Evolutionary conservation across 768 basidiomycete species (phyloP).

Genomic region (Lactifluus rugatus): DNA sequence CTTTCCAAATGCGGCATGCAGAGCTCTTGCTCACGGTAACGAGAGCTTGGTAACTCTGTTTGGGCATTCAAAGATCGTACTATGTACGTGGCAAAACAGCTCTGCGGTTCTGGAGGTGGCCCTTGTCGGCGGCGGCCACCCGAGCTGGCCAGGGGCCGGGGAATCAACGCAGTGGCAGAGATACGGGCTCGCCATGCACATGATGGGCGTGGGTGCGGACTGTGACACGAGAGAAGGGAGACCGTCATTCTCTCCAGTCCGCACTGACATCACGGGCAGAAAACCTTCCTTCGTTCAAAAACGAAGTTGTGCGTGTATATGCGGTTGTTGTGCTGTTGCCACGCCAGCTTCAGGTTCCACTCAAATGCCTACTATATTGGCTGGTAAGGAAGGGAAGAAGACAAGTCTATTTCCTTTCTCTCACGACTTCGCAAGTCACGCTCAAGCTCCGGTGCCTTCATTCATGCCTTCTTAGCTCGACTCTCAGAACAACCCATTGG

Average conservation of each 20-base stretch:
- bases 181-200: background rate
- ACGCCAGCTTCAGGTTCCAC: background rate
- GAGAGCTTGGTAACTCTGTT: background rate
- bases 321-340: background rate
- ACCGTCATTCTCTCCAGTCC: background rate
- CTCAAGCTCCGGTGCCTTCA: background rate
- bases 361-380: background rate
- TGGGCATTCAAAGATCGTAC: background rate
- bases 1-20: background rate
- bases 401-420: background rate
- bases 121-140: background rate
- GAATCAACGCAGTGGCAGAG: background rate
- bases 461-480: background rate
- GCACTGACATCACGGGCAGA: background rate
- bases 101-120: background rate
- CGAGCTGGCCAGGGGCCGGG: slow-evolving; percentile 1
- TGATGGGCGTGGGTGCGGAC: background rate
- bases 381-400: background rate
- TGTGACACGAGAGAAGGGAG: background rate
- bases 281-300: background rate
- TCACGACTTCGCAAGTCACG: background rate
- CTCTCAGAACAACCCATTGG: background rate
- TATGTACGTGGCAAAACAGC: background rate
- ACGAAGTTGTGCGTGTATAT: background rate
- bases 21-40: background rate